phyloP scores from a whole-genome alignment of 2,329 filamentous ascomycete genomes.

The Ceratocystis variospora region DNA sequence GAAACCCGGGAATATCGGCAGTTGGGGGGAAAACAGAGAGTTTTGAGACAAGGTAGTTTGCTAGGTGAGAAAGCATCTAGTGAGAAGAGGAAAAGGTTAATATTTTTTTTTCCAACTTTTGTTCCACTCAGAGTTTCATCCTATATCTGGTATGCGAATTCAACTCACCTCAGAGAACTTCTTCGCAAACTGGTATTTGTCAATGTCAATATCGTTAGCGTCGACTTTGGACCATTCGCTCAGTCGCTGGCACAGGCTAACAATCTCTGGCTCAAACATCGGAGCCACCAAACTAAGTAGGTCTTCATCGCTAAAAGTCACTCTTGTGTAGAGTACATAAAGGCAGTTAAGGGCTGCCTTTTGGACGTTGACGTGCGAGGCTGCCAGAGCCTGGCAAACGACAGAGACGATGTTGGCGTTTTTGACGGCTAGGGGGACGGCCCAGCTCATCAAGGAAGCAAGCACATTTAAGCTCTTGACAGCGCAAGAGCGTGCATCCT shows the following conservation, averaged over 20 bases:
- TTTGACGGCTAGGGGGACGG: slow-evolving; percentile 67
- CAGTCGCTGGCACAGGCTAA: slow-evolving; percentile 57
- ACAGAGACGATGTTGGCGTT: slow-evolving; percentile 55
- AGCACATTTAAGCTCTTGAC: slow-evolving; percentile 66
- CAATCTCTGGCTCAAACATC: slow-evolving; percentile 59
- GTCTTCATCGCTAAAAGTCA: slow-evolving; percentile 61
- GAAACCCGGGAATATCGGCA: slow-evolving; percentile 56
- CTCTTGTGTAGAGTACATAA: slow-evolving; percentile 66
- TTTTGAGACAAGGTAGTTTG: slow-evolving; percentile 70
- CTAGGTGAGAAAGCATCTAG: slow-evolving; percentile 72
- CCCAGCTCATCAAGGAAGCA: slow-evolving; percentile 71
- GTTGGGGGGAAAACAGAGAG: slow-evolving; percentile 50
- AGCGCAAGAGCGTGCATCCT: slow-evolving; percentile 55
- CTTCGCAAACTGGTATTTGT: slow-evolving; percentile 83
- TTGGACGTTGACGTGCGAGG: slow-evolving; percentile 56
- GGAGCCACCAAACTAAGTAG: slow-evolving; percentile 65
- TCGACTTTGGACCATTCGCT: slow-evolving; percentile 71
- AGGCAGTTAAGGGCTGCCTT: slow-evolving; percentile 70
- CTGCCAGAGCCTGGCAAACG: slow-evolving; percentile 58
- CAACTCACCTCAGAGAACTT: slow-evolving; percentile 72
- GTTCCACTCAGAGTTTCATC: not conserved
- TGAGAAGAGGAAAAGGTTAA: slow-evolving; percentile 8
- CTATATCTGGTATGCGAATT: not conserved
- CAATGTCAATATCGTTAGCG: slow-evolving; percentile 71
- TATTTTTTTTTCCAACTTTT: too few relatives aligned